phyloP scores from a whole-genome alignment of 345 rosid genomes.

The Carallia pectinifolia region DNA sequence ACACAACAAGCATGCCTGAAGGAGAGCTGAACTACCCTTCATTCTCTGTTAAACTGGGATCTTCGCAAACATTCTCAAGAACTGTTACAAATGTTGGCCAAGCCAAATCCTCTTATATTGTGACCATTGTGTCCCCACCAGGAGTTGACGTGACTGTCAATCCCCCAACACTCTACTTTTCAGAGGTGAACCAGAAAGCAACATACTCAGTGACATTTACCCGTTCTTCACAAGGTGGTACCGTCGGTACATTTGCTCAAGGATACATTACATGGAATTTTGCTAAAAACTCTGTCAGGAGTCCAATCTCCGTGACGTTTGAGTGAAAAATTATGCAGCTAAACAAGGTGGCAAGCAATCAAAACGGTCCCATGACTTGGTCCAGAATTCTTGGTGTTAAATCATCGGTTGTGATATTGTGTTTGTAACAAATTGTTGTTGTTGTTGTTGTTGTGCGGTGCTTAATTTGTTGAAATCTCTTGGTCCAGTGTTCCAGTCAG shows the following conservation, averaged over 20 bases:
- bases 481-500: too few species aligned
- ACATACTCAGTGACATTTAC: slow-evolving; percentile 36
- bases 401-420: background rate
- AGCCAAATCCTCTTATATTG: slow-evolving; percentile 26
- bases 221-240: background rate
- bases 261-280: slow-evolving; percentile 44
- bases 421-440: too few species aligned
- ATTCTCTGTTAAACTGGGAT: slow-evolving; percentile 44
- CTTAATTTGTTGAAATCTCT: too few species aligned
- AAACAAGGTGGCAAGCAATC: background rate
- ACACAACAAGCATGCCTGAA: slow-evolving; percentile 13
- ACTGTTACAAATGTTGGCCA: slow-evolving; percentile 49
- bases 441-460: too few species aligned
- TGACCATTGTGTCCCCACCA: slow-evolving; percentile 26
- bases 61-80: slow-evolving; percentile 36
- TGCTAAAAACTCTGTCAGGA: slow-evolving; percentile 32
- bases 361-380: background rate
- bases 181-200: slow-evolving; percentile 35
- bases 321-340: slow-evolving; percentile 16
- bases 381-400: background rate
- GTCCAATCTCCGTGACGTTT: slow-evolving; percentile 39
- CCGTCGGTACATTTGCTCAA: slow-evolving; percentile 23
- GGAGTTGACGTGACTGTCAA: slow-evolving; percentile 34
- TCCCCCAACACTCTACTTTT: slow-evolving; percentile 39
- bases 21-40: slow-evolving; percentile 41